phyloP scores from a whole-genome alignment of 2,329 filamentous ascomycete species.

The Fonsecaea erecta region DNA sequence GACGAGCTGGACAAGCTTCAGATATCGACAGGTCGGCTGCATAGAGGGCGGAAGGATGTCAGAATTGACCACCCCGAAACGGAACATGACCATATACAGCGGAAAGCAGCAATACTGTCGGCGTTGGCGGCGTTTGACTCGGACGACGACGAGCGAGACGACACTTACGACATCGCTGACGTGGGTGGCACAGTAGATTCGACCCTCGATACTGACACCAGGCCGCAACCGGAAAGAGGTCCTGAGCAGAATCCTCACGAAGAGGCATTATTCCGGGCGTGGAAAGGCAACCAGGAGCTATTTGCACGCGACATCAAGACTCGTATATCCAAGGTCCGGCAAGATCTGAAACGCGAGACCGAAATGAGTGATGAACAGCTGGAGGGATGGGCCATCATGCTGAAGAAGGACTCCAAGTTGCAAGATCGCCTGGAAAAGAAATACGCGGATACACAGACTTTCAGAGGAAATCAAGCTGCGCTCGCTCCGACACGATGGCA shows the following conservation, averaged over 20 bases:
- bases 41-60: conserved; percentile 69
- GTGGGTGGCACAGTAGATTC: conserved; percentile 86
- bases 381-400: conserved; percentile 92
- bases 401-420: conserved; percentile 71
- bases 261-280: conserved; percentile 73
- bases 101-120: conserved; percentile 85
- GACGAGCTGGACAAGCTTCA: conserved; percentile 77
- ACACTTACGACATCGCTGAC: conserved; percentile 92
- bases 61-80: conserved; percentile 44
- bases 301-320: conserved; percentile 76
- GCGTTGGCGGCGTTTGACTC: conserved; percentile 88
- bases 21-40: conserved; percentile 69
- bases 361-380: conserved; percentile 92
- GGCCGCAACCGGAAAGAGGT: conserved; percentile 18
- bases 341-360: conserved; percentile 72
- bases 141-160: conserved; percentile 94
- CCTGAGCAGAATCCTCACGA: conserved; percentile 56
- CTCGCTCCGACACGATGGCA: conserved; percentile 36
- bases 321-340: conserved; percentile 66
- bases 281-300: conserved; percentile 64
- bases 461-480: conserved; percentile 32
- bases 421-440: conserved; percentile 72
- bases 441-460: conserved; percentile 44
- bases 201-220: conserved; percentile 40
- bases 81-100: conserved; percentile 57